These are phyloP conservation scores for Aspergillus sp. DNA, from an alignment of 2,329 filamentous ascomycete genomes.

Conservation along the genomic window DNA sequence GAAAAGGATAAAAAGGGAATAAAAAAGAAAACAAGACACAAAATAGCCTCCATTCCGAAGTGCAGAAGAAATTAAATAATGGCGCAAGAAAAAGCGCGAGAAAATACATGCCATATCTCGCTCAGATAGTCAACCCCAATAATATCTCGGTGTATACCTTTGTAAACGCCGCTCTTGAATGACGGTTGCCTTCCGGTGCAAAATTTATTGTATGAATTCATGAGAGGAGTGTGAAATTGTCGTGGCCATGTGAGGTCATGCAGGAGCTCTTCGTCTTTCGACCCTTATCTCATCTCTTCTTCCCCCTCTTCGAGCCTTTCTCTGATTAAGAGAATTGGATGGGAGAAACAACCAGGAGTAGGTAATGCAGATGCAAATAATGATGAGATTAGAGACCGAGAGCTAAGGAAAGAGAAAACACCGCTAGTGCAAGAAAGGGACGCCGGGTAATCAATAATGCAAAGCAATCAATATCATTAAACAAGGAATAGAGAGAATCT, in stretches of 20 bases:
- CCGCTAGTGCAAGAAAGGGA: conserved; percentile 29
- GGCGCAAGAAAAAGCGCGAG: background rate
- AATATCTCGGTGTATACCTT: conserved; percentile 26
- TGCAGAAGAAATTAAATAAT: background rate
- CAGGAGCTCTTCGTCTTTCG: background rate
- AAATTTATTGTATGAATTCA: conserved; percentile 10
- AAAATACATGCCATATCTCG: conserved; percentile 4
- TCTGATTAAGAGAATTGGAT: background rate
- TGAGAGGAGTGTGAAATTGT: background rate
- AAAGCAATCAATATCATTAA: conserved; percentile 25
- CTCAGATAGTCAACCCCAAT: background rate
- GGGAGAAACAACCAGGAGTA: background rate
- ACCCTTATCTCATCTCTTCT: background rate
- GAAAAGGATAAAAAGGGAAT: background rate
- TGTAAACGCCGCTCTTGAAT: conserved; percentile 23
- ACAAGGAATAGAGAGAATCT: conserved; percentile 14
- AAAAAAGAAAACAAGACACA: background rate
- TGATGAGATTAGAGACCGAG: conserved; percentile 13
- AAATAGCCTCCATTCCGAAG: background rate
- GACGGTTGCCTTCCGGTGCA: conserved; percentile 15
- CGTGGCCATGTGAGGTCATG: background rate
- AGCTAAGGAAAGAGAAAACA: conserved; percentile 18
- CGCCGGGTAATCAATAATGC: conserved; percentile 26
- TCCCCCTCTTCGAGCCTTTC: background rate
- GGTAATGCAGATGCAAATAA: conserved; percentile 4